phyloP scores from a whole-genome alignment of 1,139 yeast genomes.

The Yamadazyma buinensis region DNA sequence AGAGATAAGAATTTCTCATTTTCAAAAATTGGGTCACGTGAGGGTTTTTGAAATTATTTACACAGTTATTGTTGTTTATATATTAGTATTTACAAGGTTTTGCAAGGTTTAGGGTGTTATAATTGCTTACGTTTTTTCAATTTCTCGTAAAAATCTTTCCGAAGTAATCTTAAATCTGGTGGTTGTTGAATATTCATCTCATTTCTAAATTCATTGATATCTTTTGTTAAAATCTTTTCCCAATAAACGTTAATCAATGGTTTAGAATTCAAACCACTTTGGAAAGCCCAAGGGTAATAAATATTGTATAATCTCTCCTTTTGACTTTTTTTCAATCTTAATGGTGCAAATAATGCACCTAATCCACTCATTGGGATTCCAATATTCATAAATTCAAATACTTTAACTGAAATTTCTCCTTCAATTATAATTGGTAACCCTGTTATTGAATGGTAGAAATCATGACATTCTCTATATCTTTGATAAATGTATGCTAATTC shows the following conservation, averaged over 20 bases:
- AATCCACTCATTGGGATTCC: slow-evolving; percentile 96
- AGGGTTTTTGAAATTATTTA: no score
- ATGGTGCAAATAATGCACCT: slow-evolving; percentile 85
- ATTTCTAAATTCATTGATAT: slow-evolving; percentile 67
- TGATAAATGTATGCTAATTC: slow-evolving; percentile 90
- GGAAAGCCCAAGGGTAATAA: slow-evolving; percentile 88
- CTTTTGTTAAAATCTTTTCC: slow-evolving; percentile 78
- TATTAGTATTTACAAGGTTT: no score
- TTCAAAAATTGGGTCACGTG: no score
- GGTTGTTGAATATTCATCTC: slow-evolving; percentile 69
- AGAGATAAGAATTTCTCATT: no score
- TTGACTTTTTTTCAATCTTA: slow-evolving; percentile 55
- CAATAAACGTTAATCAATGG: slow-evolving; percentile 88
- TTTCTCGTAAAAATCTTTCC: slow-evolving; percentile 40
- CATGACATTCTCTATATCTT: slow-evolving; percentile 94
- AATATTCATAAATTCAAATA: slow-evolving; percentile 86
- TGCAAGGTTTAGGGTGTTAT: not conserved
- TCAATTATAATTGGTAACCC: slow-evolving; percentile 89
- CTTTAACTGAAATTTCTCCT: slow-evolving; percentile 92
- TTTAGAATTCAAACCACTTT: slow-evolving; percentile 68
- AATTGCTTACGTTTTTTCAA: slow-evolving; percentile 21
- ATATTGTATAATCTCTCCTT: slow-evolving; percentile 52
- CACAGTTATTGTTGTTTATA: no score
- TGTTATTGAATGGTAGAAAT: slow-evolving; percentile 89
- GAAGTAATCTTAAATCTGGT: slow-evolving; percentile 71